Evolutionary conservation across 192 early-diverging fungal species (phyloP).

Genomic region (Cladochytrium replicatum): DNA sequence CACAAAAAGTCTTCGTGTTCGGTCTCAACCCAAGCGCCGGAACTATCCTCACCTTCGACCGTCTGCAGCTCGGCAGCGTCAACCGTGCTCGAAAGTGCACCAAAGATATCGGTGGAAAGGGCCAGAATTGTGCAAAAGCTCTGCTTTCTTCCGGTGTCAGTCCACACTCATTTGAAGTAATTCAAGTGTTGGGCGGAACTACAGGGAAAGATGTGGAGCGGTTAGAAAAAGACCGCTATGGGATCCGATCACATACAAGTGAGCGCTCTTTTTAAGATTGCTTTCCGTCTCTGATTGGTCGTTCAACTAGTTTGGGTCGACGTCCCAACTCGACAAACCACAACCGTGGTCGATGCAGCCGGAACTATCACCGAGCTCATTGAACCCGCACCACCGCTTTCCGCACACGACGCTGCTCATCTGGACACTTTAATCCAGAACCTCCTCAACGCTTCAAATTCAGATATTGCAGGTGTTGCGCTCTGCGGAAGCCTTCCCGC

Average conservation of each 20-base stretch:
- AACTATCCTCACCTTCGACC: not conserved
- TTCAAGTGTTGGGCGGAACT: not conserved
- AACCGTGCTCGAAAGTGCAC: not conserved
- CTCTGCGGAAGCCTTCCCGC: not conserved
- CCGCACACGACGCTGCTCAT: not conserved
- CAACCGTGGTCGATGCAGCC: not conserved
- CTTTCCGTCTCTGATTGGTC: not conserved
- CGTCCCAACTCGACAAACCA: not conserved
- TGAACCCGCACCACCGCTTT: not conserved
- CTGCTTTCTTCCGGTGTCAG: not conserved
- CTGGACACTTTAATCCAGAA: not conserved
- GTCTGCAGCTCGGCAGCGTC: not conserved
- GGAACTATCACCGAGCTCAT: not conserved
- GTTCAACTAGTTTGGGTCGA: not conserved
- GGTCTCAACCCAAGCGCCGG: not conserved
- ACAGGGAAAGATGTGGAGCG: not conserved
- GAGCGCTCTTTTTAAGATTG: not conserved
- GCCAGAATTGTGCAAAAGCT: not conserved
- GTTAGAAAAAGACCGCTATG: not conserved
- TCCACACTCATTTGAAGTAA: not conserved
- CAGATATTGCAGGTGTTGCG: not conserved
- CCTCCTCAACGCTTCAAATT: not conserved
- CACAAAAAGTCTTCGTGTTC: no score
- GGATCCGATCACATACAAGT: not conserved
- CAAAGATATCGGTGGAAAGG: not conserved